These are phyloP conservation scores for Tetrapisispora namnaoensis DNA, from an alignment of 805 yeast genomes.

Conservation along the genomic window DNA sequence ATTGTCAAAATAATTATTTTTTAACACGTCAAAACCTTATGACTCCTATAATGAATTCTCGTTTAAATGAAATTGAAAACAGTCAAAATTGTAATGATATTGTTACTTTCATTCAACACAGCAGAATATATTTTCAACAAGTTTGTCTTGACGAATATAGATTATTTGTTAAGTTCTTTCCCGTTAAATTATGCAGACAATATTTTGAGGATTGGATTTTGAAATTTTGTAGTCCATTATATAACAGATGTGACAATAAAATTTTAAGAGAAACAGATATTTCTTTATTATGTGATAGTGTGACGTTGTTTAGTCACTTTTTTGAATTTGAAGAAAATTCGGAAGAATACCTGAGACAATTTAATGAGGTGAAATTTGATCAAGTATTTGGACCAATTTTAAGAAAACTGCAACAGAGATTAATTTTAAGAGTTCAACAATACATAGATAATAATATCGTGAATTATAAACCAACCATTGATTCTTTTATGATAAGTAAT, in stretches of 20 bases:
- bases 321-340: conserved; percentile 50
- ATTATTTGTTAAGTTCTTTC: conserved; percentile 48
- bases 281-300: conserved; percentile 60
- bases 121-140: conserved; percentile 49
- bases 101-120: conserved; percentile 53
- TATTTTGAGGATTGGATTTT: conserved; percentile 50
- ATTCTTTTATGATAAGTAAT: conserved; percentile 55
- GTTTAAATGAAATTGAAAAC: conserved; percentile 10
- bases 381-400: conserved; percentile 59
- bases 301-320: conserved; percentile 57
- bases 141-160: conserved; percentile 51
- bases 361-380: conserved; percentile 37
- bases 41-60: conserved; percentile 29
- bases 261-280: conserved; percentile 66
- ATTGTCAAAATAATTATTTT: conserved; percentile 57
- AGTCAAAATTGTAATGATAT: conserved; percentile 26
- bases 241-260: conserved; percentile 56
- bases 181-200: conserved; percentile 26
- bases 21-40: conserved; percentile 44
- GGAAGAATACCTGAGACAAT: conserved; percentile 23
- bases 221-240: conserved; percentile 63
- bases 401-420: conserved; percentile 68
- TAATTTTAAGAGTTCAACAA: conserved; percentile 69
- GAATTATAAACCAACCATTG: conserved; percentile 53
- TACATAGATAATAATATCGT: conserved; percentile 61